Percentiles rank a stretch among this genome's conserved stretches.
Conservation (phyloP, 2,329 filamentous ascomycete genomes). For the Epichloe coenophiala region DNA sequence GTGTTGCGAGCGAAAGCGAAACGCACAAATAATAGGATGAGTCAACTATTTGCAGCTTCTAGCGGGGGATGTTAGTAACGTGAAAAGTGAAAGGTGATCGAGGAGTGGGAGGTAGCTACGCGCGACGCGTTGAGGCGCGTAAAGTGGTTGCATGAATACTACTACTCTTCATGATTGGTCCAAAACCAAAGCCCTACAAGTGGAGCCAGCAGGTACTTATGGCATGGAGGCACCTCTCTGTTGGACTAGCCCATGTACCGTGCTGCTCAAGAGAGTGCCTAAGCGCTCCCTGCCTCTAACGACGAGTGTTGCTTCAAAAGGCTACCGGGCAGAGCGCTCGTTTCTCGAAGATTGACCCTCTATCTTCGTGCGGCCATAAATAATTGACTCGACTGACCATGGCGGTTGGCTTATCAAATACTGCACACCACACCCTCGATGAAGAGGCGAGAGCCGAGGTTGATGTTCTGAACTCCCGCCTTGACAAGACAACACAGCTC, state of each 20-base stretch:
- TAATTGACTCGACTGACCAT: constrained; percentile 18
- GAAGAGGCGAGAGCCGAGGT: constrained; percentile 58
- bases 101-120: not conserved
- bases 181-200: too few species aligned
- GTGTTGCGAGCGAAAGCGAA: not conserved
- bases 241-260: too few species aligned
- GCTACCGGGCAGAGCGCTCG: too few species aligned
- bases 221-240: not conserved
- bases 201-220: not conserved
- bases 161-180: too few species aligned
- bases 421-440: constrained; percentile 38
- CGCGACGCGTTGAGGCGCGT: constrained; percentile 2
- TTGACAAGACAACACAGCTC: constrained; percentile 85
- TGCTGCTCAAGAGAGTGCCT: too few species aligned
- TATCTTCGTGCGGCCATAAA: not conserved
- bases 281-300: too few species aligned
- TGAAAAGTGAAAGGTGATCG: not conserved
- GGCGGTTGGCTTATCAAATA: constrained; percentile 35
- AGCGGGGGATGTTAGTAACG: not conserved
- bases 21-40: not conserved
- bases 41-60: not conserved
- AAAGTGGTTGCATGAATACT: constrained; percentile 2
- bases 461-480: constrained; percentile 55
- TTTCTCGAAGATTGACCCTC: too few species aligned
- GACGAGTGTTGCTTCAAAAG: too few species aligned